Base-by-base conservation (phyloP, 352 stramenopile genomes). In the Phytophthora meadii region DNA sequence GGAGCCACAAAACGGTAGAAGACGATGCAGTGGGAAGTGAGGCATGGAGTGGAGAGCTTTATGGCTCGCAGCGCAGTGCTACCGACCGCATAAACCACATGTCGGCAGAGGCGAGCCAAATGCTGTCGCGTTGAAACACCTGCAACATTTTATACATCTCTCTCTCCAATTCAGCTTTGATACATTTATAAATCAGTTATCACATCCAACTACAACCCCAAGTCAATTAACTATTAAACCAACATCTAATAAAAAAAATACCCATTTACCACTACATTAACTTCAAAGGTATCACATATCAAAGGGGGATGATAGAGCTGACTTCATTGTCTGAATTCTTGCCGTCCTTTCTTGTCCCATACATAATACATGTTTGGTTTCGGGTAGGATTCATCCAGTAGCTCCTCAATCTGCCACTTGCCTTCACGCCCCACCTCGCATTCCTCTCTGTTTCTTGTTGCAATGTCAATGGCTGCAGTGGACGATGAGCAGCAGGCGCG, bases 401-500 rank as follows among this genome's bases (percentile, higher is more conserved):
- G 39, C 52, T 50, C 37, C 51, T 58, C 51, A 58, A 47, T 19
- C 27, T n/a, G 28, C 34, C 49, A 36, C 44, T 45, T 45, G 24
- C 19, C 12, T 10, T 30, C 22, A 55, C 55, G 25, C 45, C 39
- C 27, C 47, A 58, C 57, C 51, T 53, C n/a, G 22, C 39, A 14
- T 49, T 30, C 27, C 24, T 36, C 37, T 47, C 36, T 52, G 40
- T 28, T 27, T 27, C 6, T 40, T 25, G 49, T 45, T 28, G 24
- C 34, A 25, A 76, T 74, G 73, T 25, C 40, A 24, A 58, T 86
- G 9, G 63, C 61, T 3, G 41, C 70, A 15, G 70, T 89, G 34
- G 65, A 87, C 58, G 66, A 77, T 48, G 82, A 91, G 61, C 59
- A 85, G 24, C 70, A 86, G 48, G 84, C 81, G 52, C 84, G 82